Conservation (phyloP, 1,284 basidiomycete species). For the Anthracocystis setariae region DNA sequence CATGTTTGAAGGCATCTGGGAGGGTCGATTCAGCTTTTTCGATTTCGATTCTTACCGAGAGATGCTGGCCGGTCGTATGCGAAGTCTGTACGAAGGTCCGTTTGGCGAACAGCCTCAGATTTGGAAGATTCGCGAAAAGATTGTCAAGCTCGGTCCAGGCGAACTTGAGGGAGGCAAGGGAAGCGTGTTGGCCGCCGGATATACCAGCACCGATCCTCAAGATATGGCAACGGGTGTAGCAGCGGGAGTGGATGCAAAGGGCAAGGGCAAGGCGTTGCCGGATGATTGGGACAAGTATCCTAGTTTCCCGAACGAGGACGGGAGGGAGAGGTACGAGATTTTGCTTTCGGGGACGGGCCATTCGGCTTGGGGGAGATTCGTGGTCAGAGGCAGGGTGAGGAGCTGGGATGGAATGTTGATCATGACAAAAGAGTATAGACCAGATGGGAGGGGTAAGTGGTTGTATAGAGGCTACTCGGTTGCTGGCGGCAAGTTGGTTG, state of each 20-base stretch:
- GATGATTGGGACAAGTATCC: conserved; percentile 46
- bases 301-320: conserved; percentile 39
- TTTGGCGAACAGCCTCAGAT: conserved; percentile 73
- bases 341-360: conserved; percentile 71
- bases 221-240: neutral
- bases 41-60: conserved; percentile 72
- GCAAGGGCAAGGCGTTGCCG: conserved; percentile 36
- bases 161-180: conserved; percentile 39
- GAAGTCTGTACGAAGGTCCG: conserved; percentile 70
- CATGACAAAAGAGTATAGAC: conserved; percentile 71
- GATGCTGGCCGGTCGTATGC: conserved; percentile 70
- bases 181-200: conserved; percentile 42
- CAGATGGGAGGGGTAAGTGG: conserved; percentile 71
- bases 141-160: conserved; percentile 62
- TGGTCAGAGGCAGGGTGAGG: conserved; percentile 70
- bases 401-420: conserved; percentile 72
- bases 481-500: conserved; percentile 61
- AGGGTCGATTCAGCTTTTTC: conserved; percentile 72
- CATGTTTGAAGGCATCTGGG: conserved; percentile 71
- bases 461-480: conserved; percentile 70
- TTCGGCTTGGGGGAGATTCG: conserved; percentile 71
- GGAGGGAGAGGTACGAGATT: conserved; percentile 65
- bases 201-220: conserved; percentile 12
- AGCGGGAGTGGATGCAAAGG: conserved; percentile 22
- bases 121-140: conserved; percentile 71